Evolutionary conservation across 2,329 filamentous ascomycete genomes (phyloP), one percentile per base, ranked within the genome.

Genomic region (Colletotrichum costaricense): DNA sequence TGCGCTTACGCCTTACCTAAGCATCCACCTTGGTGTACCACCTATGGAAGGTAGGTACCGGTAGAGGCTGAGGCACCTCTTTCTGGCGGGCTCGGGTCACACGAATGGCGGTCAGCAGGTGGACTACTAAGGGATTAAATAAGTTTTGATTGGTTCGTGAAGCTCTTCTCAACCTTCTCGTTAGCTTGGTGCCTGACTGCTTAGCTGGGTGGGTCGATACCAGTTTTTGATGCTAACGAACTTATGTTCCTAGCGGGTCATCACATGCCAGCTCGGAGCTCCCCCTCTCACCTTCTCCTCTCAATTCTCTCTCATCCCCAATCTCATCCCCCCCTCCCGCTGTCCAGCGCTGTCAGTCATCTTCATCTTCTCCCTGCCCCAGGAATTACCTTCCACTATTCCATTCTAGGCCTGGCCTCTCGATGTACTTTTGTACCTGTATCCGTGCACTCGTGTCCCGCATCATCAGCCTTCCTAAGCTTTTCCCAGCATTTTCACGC

Each of bases 181-280:
- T n/a, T 33, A 59, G 54, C 11, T 30, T 11, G 28, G 16, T 46
- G 12, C 19, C n/a, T 54, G 22, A n/a, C 30, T 14, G 16, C 52
- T 56, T 57, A 16, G 60, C 60, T 63, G 62, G 14, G 22, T 49
- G 57, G 57, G 33, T 19, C 22, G 24, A 16, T 11, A 16, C 19
- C 22, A 24, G 28, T 8, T 30, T 38, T 5, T 9, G 19, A 46
- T 5, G 5, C n/a, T 70, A 70, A 12, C 62, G 24, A 54, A 38
- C 19, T 33, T 73, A 76, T 71, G 35, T 30, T 19, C 19, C 16
- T 68, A 76, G 22, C 58, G 75, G 46, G 69, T 68, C 66, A 60
- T 76, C 75, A 76, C 75, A 76, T 76, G 75, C 68, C 66, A 73
- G 16, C 64, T 46, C 52, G 54, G 35, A 57, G 57, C 62, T 57